Conservation (phyloP, 2,329 filamentous ascomycete genomes). For the Coleophoma eucalyptorum region DNA sequence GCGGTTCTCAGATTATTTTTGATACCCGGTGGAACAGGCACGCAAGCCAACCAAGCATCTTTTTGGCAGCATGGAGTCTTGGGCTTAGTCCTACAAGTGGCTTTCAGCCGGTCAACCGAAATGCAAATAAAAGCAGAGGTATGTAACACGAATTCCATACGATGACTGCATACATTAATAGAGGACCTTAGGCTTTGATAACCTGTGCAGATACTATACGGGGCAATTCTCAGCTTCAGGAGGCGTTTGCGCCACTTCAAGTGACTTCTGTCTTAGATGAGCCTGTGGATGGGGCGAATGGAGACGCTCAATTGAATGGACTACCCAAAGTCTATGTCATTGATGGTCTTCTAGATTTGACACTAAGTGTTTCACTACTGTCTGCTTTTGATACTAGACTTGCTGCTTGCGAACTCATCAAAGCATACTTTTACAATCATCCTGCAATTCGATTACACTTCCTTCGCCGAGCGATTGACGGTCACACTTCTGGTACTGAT, state of each 20-base stretch:
- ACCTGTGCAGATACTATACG: slow-evolving; percentile 87
- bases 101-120: slow-evolving; percentile 71
- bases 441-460: slow-evolving; percentile 81
- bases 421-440: slow-evolving; percentile 87
- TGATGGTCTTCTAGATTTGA: slow-evolving; percentile 83
- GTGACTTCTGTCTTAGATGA: slow-evolving; percentile 58
- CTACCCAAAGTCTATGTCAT: slow-evolving; percentile 77
- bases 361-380: slow-evolving; percentile 62
- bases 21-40: slow-evolving; percentile 73
- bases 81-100: slow-evolving; percentile 74
- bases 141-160: slow-evolving; percentile 9
- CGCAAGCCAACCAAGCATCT: slow-evolving; percentile 76
- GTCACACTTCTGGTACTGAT: slow-evolving; percentile 72
- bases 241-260: slow-evolving; percentile 83
- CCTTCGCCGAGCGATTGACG: slow-evolving; percentile 81
- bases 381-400: slow-evolving; percentile 76
- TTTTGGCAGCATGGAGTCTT: slow-evolving; percentile 83
- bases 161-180: slow-evolving; percentile 9
- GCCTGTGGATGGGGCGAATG: slow-evolving; percentile 29
- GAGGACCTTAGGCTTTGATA: slow-evolving; percentile 59
- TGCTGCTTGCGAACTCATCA: slow-evolving; percentile 84
- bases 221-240: slow-evolving; percentile 75
- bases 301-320: slow-evolving; percentile 42
- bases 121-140: slow-evolving; percentile 80
- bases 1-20: slow-evolving; percentile 86